Conservation (phyloP, 2,329 filamentous ascomycete species). For the Dactylellina leptospora region DNA sequence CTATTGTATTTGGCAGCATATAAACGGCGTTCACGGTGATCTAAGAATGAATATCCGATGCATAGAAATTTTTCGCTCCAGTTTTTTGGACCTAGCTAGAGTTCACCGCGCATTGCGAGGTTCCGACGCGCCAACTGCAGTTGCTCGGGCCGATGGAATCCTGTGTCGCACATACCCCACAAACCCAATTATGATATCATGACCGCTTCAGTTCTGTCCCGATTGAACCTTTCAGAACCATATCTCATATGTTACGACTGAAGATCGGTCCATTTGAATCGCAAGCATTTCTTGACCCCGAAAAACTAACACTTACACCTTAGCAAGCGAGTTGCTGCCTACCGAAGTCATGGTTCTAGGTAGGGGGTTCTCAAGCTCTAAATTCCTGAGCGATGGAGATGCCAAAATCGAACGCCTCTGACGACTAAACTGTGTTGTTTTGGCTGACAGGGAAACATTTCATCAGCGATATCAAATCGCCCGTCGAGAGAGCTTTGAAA, state of each 20-base stretch:
- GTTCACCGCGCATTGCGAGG: too few species aligned
- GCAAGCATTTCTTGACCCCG: too few species aligned
- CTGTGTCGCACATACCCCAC: constrained; percentile 41
- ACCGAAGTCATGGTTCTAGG: constrained; percentile 40
- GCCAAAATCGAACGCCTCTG: background rate
- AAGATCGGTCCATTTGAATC: too few species aligned
- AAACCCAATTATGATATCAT: constrained; percentile 42
- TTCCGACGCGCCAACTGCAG: constrained; percentile 7
- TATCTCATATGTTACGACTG: too few species aligned
- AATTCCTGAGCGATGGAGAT: background rate
- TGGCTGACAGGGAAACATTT: constrained; percentile 33
- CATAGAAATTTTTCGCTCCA: too few species aligned
- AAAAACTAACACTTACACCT: too few species aligned
- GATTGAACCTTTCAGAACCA: too few species aligned
- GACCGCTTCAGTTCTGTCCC: too few species aligned
- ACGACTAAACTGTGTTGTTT: constrained; percentile 24
- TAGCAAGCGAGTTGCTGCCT: too few species aligned
- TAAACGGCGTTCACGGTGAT: constrained; percentile 34
- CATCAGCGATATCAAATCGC: constrained; percentile 38
- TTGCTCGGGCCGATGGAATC: constrained; percentile 19
- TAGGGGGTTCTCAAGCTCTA: too few species aligned
- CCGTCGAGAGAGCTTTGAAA: constrained; percentile 34
- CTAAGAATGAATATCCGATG: constrained; percentile 14
- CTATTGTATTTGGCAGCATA: constrained; percentile 29
- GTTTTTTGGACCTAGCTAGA: too few species aligned